Evolutionary conservation across 805 yeast species (phyloP), one percentile per base, ranked within the genome.

Genomic region (Lipomyces yamadae): DNA sequence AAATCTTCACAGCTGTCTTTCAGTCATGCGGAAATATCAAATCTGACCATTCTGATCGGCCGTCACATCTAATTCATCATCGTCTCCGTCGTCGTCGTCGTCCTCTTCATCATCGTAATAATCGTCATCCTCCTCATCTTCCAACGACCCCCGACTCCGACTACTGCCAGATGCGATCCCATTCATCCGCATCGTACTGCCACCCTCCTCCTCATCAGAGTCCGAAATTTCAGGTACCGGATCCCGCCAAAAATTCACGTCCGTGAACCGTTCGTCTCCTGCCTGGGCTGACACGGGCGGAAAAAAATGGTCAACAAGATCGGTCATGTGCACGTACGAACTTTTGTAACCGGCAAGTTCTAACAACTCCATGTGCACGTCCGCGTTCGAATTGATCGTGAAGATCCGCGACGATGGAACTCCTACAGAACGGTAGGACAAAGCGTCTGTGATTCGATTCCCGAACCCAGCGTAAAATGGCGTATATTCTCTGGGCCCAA

Each of bases 391-490:
- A 74, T 95, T 94, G 73, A 95, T 95, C 6, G 99, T 95, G 76
- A 95, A 95, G 53, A 95, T 93, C 69, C 97, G 82, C 52, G 97
- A 94, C 24, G 96, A 87, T 1, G 99, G 98, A 8, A 95, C 90
- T 3, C 95, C 92, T 6, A 95, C 98, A 8, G 92, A 89, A 73
- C 98, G 83, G 76, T 95, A 95, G 63, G 97, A 91, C 62, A 95
- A 84, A 5, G 98, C 98, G 79, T 95, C 99, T 1, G 99, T 95
- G 67, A 95, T 95, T 71, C 96, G 82, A 76, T 95, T 95, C 37
- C 99, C 99, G 77, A 95, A 95, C 0, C 99, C 99, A 13, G 99
- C 99, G 77, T 91, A 92, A 75, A 95, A 95, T 58, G 85, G 80
- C 61, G 75, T 70, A 56, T 68, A 60, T 52, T 83, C 86, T 15